Conservation (phyloP, 352 stramenopile species). For the Phytophthora pistaciae region DNA sequence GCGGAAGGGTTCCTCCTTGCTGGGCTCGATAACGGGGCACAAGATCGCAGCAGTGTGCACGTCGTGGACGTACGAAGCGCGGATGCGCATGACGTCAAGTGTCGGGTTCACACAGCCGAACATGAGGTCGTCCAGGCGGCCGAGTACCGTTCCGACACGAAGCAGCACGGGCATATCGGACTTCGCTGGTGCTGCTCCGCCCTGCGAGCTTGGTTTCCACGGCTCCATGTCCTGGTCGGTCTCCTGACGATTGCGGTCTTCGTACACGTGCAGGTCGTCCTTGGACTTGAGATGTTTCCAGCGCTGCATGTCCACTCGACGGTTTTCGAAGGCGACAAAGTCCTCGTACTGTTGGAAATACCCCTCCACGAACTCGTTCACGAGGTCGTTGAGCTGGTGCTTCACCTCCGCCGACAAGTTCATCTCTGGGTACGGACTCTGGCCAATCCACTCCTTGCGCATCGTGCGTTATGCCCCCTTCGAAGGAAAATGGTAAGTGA, state of each 20-base stretch:
- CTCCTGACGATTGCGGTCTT: constrained; percentile 20
- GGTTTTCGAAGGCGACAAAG: constrained; percentile 35
- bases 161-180: constrained; percentile 26
- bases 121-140: constrained; percentile 44
- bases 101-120: constrained; percentile 40
- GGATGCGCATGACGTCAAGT: constrained; percentile 37
- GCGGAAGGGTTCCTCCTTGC: constrained; percentile 23
- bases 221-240: background rate
- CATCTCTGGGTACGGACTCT: constrained; percentile 39
- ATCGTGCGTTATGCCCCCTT: constrained; percentile 6
- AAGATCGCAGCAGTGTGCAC: constrained; percentile 32
- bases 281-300: constrained; percentile 56
- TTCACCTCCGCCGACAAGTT: constrained; percentile 30
- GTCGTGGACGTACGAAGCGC: constrained; percentile 42
- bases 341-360: constrained; percentile 56
- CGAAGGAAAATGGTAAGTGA: background rate
- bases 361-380: constrained; percentile 38
- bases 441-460: constrained; percentile 29
- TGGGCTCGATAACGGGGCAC: constrained; percentile 34
- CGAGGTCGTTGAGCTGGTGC: constrained; percentile 38
- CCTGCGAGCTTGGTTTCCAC: background rate
- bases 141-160: constrained; percentile 24
- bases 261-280: constrained; percentile 55
- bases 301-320: constrained; percentile 40
- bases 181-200: background rate